phyloP scores from a whole-genome alignment of 73 alveolate species.

The Paramecium pentaurelia region DNA sequence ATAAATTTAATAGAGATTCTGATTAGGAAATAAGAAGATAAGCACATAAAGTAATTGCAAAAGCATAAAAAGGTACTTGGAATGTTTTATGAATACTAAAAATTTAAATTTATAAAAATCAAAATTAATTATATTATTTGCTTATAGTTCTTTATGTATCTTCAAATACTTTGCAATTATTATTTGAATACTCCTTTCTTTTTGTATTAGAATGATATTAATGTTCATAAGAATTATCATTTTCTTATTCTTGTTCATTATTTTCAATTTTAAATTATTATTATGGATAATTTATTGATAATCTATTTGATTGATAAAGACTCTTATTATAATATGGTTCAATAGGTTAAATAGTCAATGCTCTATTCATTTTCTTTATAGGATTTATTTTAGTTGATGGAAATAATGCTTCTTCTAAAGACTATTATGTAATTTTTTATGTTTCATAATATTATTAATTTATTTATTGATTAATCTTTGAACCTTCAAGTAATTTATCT shows the following conservation, averaged over 20 bases:
- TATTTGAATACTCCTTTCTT: neutral
- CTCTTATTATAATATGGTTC: neutral
- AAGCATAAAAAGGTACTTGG: conserved; percentile 52
- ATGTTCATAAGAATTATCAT: neutral
- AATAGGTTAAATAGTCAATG: neutral
- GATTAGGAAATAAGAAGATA: conserved; percentile 26
- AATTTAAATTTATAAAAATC: neutral
- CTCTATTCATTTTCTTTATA: neutral
- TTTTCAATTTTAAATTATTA: neutral
- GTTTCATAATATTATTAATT: neutral
- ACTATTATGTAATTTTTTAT: neutral
- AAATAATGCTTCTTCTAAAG: neutral
- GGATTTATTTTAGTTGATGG: neutral
- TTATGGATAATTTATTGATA: neutral
- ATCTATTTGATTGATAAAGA: neutral
- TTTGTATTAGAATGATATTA: neutral
- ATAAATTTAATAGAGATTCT: neutral
- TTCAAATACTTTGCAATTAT: neutral
- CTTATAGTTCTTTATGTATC: neutral
- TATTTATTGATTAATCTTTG: neutral
- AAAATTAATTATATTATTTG: neutral
- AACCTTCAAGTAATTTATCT: neutral
- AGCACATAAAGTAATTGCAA: conserved; percentile 82
- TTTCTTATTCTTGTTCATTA: neutral
- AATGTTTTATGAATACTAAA: neutral